Percentiles rank a stretch among this genome's conserved stretches.
These are phyloP conservation scores for Eutrema salsugineum DNA, from an alignment of 441 rosid genomes.

Conservation along the genomic window DNA sequence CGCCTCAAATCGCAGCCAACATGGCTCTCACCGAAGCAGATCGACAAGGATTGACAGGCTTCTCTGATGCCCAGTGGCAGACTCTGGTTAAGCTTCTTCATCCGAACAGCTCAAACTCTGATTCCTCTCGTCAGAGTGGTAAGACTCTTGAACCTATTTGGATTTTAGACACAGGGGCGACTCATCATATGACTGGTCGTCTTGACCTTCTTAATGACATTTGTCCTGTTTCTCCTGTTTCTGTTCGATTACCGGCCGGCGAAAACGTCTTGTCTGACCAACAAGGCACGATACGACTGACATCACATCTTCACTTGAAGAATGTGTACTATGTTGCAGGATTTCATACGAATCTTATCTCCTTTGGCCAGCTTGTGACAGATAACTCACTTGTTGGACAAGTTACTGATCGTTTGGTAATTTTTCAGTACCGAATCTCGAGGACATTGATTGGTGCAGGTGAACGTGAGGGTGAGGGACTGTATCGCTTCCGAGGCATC, in stretches of 20 bases:
- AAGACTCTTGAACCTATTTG: neutral
- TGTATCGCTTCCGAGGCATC: no score
- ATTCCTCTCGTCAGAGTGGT: neutral
- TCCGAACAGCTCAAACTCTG: rapidly evolving
- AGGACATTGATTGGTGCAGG: no score
- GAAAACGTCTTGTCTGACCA: no score
- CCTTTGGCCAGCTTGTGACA: neutral
- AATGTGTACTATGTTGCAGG: neutral
- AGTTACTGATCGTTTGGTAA: no score
- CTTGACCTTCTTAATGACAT: neutral
- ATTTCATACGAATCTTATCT: neutral
- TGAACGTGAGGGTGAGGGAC: no score
- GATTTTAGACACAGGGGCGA: neutral
- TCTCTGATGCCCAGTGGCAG: neutral
- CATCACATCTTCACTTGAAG: no score
- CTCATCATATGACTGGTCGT: neutral
- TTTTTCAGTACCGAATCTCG: no score
- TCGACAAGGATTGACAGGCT: neutral
- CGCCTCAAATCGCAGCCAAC: rapidly evolving
- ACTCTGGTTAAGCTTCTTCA: neutral
- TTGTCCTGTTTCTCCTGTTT: neutral
- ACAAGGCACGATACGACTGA: no score
- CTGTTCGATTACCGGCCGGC: neutral
- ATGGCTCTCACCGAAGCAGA: neutral
- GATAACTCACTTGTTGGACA: no score